phyloP scores from a whole-genome alignment of 2,329 filamentous ascomycete genomes.

The Apiospora aurea region DNA sequence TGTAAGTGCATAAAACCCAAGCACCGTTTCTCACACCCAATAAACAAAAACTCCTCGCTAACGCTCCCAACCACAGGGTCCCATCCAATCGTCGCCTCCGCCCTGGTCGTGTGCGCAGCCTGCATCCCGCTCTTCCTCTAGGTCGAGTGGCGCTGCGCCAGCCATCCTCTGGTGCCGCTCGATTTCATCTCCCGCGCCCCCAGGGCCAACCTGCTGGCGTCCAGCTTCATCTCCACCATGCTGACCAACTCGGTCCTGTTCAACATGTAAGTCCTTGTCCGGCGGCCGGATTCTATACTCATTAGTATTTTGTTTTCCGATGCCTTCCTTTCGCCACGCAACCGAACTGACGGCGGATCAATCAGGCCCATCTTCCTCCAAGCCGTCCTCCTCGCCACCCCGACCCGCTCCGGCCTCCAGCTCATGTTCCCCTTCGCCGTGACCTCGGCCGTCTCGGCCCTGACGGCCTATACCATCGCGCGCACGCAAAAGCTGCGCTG shows the following conservation, averaged over 20 bases:
- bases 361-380: conserved; percentile 14
- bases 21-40: neutral
- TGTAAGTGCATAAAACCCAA: neutral
- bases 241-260: conserved; percentile 1
- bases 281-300: too few species aligned
- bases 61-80: neutral
- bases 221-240: conserved; percentile 11
- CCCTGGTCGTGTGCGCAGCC: neutral
- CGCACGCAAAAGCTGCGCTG: neutral
- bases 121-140: conserved; percentile 5
- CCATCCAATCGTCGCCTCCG: neutral
- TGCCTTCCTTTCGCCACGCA: neutral
- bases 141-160: neutral
- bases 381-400: neutral
- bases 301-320: too few species aligned
- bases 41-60: neutral
- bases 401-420: neutral
- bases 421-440: conserved; percentile 16
- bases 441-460: conserved; percentile 1
- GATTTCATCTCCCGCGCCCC: neutral
- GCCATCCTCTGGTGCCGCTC: conserved; percentile 3
- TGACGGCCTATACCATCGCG: conserved; percentile 11
- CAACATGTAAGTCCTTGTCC: neutral
- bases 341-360: neutral
- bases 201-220: neutral